Percentiles rank a stretch among this genome's conserved stretches.
phyloP scores from a whole-genome alignment of 2,329 filamentous ascomycete genomes.

The Coniella lustricola region DNA sequence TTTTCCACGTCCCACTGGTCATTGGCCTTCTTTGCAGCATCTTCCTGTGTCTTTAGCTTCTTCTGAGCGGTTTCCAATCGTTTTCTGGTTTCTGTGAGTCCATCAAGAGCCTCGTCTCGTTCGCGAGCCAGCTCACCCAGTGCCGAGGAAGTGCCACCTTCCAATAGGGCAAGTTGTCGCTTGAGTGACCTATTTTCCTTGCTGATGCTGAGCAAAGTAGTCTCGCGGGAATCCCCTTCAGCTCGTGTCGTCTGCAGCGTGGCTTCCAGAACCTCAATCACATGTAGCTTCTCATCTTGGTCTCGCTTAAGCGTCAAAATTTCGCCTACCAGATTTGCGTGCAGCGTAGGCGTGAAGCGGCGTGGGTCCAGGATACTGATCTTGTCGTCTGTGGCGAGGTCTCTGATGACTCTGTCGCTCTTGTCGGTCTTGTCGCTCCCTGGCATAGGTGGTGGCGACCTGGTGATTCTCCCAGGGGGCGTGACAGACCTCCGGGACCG shows the following conservation, averaged over 20 bases:
- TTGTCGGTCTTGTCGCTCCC: constrained; percentile 36
- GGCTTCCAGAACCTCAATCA: constrained; percentile 79
- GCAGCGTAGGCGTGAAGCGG: constrained; percentile 88
- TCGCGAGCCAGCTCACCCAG: constrained; percentile 78
- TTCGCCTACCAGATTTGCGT: constrained; percentile 90
- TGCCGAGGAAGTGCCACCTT: constrained; percentile 81
- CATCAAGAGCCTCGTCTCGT: constrained; percentile 74
- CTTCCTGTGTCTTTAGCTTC: constrained; percentile 70
- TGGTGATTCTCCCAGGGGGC: constrained; percentile 48
- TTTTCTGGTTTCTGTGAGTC: constrained; percentile 62
- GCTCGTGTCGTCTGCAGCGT: constrained; percentile 62
- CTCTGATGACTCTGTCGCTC: constrained; percentile 47
- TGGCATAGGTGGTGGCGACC: constrained; percentile 49
- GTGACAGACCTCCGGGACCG: constrained; percentile 62
- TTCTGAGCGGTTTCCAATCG: constrained; percentile 74
- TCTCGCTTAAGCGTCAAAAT: constrained; percentile 83
- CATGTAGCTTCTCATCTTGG: constrained; percentile 78
- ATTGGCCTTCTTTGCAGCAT: constrained; percentile 72
- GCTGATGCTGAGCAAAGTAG: constrained; percentile 52
- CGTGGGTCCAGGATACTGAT: constrained; percentile 77
- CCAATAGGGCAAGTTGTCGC: constrained; percentile 77
- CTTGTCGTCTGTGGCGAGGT: constrained; percentile 58
- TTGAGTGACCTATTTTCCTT: constrained; percentile 78
- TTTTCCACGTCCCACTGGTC: constrained; percentile 79
- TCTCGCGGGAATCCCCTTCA: constrained; percentile 67